Percentiles rank a stretch among this genome's conserved stretches.
Conservation (phyloP, 208 protist genomes). For the Acanthamoeba lenticulata region DNA sequence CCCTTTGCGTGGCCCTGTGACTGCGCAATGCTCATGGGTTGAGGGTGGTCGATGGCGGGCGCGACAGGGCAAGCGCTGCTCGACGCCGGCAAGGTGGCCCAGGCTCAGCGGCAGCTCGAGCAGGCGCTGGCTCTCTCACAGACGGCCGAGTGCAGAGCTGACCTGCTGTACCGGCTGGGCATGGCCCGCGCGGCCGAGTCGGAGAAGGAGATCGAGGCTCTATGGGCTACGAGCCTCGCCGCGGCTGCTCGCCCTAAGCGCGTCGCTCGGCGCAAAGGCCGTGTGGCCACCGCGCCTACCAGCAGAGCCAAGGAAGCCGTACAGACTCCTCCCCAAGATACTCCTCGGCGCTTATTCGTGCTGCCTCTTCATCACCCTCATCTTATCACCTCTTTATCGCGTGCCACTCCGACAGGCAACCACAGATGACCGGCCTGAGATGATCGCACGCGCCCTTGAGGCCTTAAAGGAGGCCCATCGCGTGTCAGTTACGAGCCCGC, state of each 20-base stretch:
- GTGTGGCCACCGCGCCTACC: not conserved
- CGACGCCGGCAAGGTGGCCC: not conserved
- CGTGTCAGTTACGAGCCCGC: not conserved
- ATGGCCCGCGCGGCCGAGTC: not conserved
- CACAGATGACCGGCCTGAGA: not conserved
- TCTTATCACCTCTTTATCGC: no score
- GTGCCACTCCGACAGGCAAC: not conserved
- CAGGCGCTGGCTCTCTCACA: not conserved
- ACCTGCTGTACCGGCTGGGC: constrained; percentile 11
- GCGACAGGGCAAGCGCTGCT: not conserved
- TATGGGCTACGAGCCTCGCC: not conserved
- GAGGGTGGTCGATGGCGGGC: not conserved
- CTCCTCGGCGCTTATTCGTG: no score
- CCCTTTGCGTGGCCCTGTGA: not conserved
- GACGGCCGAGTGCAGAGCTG: not conserved
- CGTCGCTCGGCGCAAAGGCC: not conserved
- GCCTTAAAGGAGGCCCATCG: not conserved
- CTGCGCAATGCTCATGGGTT: no score
- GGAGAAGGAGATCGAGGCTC: constrained; percentile 29
- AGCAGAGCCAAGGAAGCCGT: not conserved
- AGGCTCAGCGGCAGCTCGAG: not conserved
- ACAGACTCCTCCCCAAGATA: no score
- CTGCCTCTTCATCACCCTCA: no score
- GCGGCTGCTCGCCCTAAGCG: not conserved
- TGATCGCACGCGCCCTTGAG: not conserved